A percentile compares a stretch with the other conserved stretches of the same genome.
Evolutionary conservation across 371 early-diverging fungal genomes (phyloP).

Genomic region (Lichtheimia corymbifera): DNA sequence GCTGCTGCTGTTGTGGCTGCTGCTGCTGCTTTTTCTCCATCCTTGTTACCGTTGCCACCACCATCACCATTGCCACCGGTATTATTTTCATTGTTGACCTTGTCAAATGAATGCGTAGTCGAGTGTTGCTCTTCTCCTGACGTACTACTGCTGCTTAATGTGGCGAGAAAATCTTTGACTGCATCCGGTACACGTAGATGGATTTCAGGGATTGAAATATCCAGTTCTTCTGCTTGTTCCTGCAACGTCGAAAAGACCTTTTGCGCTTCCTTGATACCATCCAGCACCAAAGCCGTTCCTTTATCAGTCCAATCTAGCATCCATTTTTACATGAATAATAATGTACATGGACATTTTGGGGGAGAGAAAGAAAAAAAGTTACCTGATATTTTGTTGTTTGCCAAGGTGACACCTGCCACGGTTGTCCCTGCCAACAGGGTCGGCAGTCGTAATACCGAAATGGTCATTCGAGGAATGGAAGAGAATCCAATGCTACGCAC

Average conservation of each 20-base stretch:
- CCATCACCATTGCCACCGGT: conserved; percentile 1
- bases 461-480: conserved; percentile 28
- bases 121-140: conserved; percentile 16
- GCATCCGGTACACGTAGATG: conserved; percentile 37
- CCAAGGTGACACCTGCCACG: conserved; percentile 40
- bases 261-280: conserved; percentile 23
- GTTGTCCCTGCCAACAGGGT: conserved; percentile 43
- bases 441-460: conserved; percentile 36
- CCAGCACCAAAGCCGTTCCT: conserved; percentile 25
- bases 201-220: conserved; percentile 43
- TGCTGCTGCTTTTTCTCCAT: conserved; percentile 11
- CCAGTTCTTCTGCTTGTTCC: conserved; percentile 27
- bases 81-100: conserved; percentile 13
- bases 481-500: conserved; percentile 31
- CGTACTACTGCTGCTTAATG: conserved; percentile 14
- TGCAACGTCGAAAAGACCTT: conserved; percentile 26
- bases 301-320: conserved; percentile 37
- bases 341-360: neutral
- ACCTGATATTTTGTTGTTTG: conserved; percentile 48
- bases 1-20: conserved; percentile 35
- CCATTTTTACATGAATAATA: neutral
- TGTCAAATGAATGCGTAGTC: conserved; percentile 17
- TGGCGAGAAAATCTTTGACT: conserved; percentile 27
- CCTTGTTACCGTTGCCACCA: conserved; percentile 6
- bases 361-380: conserved; percentile 1